Evolutionary conservation across 2,329 filamentous ascomycete genomes (phyloP), one percentile per base, ranked within the genome.

Genomic region (Parastagonospora nodorum): DNA sequence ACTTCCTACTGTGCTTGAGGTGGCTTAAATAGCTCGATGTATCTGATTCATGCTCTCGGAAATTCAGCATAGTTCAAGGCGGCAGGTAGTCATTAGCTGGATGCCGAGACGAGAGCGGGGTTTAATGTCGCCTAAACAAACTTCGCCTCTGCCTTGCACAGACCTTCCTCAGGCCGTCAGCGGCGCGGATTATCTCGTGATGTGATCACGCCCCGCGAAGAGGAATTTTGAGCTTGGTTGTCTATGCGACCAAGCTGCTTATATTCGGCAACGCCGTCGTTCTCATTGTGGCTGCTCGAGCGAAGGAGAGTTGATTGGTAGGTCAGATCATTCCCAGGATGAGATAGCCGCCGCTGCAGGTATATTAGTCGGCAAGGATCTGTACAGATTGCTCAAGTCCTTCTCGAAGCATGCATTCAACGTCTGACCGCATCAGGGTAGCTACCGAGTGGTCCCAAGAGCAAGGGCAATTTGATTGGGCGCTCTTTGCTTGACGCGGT

Each of bases 291-390:
- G 19, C 43, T 37, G 19, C 4, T 35, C 19, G 16, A 35, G 36
- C 19, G n/a, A 19, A 28, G 42, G 16, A 15, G 31, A 47, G 30
- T 46, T 19, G 29, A 39, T 19, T 39, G 37, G 30, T 35, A 42
- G 39, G 38, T 15, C 16, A 10, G 35, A 30, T 47, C 35, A 8
- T 45, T 42, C 6, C 47, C 27, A 16, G 36, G 39, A 27, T 24
- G 27, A 51, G 42, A 39, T 42, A 49, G 47, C 24, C 28, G 36
- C 44, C 9, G 28, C 38, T 55, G 56, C 54, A 57, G 16, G 38
- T 42, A 45, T 46, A 53, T 46, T 45, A 48, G 32, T 41, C 35
- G 40, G 31, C 42, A 39, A 51, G 40, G 39, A 51, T 48, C 24
- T n/a, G 28, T 6, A 28, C 45, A 28, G 11, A 27, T 38, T n/a